phyloP scores from a whole-genome alignment of 805 yeast genomes.

The Saturnispora halmiae region DNA sequence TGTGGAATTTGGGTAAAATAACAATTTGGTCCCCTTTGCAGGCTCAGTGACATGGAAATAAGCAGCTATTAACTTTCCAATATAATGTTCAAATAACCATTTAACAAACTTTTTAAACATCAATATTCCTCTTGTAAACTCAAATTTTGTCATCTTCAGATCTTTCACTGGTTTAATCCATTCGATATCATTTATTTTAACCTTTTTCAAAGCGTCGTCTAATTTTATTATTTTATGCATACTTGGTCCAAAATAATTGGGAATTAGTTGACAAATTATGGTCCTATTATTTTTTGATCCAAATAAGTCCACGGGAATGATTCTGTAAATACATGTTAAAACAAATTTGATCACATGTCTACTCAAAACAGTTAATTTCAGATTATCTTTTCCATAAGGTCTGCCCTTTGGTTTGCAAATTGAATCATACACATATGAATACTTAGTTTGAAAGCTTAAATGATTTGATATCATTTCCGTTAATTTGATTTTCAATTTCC shows the following conservation, averaged over 20 bases:
- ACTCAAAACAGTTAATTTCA: conserved; percentile 28
- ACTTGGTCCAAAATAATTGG: conserved; percentile 31
- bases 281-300: conserved; percentile 46
- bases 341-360: conserved; percentile 35
- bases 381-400: conserved; percentile 17
- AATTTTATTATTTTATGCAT: conserved; percentile 31
- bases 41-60: conserved; percentile 64
- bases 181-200: conserved; percentile 36
- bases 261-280: conserved; percentile 30
- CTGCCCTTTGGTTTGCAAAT: conserved; percentile 22
- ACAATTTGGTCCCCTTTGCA: conserved; percentile 31
- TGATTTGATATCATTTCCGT: conserved; percentile 29
- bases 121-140: conserved; percentile 29
- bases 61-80: conserved; percentile 38
- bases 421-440: conserved; percentile 30
- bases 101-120: conserved; percentile 35
- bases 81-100: conserved; percentile 49
- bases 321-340: conserved; percentile 33
- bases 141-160: conserved; percentile 32
- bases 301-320: conserved; percentile 43
- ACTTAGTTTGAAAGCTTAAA: conserved; percentile 21
- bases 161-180: conserved; percentile 43
- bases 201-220: conserved; percentile 25
- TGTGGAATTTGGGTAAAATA: conserved; percentile 46
- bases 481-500: conserved; percentile 18